Evolutionary conservation across 441 rosid genomes (phyloP).

Genomic region (Kokia cookei): DNA sequence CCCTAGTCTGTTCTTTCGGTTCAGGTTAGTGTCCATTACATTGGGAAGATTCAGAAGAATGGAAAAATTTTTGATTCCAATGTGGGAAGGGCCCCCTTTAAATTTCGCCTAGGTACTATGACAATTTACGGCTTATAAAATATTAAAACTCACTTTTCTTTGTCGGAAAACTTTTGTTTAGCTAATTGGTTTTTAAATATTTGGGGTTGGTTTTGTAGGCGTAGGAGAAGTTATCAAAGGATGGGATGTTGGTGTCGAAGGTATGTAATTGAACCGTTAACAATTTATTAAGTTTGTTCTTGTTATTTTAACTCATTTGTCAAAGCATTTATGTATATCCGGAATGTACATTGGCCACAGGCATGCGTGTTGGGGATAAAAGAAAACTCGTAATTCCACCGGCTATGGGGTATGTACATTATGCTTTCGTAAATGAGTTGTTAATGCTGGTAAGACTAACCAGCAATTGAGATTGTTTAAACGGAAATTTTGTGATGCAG

Average conservation of each 20-base stretch:
- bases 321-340: background rate
- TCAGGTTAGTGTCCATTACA: constrained; percentile 78
- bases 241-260: constrained; percentile 94
- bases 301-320: background rate
- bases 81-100: constrained; percentile 66
- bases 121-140: constrained; percentile 3
- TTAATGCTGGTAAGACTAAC: background rate
- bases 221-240: constrained; percentile 90
- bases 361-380: constrained; percentile 95
- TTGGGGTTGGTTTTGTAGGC: constrained; percentile 40
- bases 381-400: constrained; percentile 93
- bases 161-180: background rate
- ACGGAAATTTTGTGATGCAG: constrained; percentile 31
- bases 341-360: constrained; percentile 26
- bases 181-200: background rate
- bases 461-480: background rate
- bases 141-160: background rate
- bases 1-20: constrained; percentile 3
- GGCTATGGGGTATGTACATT: constrained; percentile 72
- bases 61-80: constrained; percentile 84
- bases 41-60: constrained; percentile 85
- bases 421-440: background rate
- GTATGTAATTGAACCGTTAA: constrained; percentile 24
- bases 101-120: constrained; percentile 76
- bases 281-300: background rate